Percentiles rank a stretch among this genome's conserved stretches.
Evolutionary conservation across 768 basidiomycete genomes (phyloP).

Genomic region (Hebeloma cylindrosporum): DNA sequence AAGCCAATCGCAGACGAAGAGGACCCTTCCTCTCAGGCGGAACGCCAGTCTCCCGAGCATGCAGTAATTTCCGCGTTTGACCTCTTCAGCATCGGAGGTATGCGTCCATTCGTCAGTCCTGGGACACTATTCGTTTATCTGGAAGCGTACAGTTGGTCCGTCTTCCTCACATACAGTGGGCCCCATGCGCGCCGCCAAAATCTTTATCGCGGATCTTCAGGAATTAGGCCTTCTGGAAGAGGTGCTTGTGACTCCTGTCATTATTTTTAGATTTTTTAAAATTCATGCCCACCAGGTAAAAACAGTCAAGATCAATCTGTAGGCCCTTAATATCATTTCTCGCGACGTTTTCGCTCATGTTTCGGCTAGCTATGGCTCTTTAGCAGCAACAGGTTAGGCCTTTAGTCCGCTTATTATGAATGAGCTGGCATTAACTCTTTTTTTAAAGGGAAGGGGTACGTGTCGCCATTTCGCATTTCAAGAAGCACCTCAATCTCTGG

Average conservation of each 20-base stretch:
- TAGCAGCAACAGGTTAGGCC: conserved; percentile 81
- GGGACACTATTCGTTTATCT: neutral
- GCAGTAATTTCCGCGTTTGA: conserved; percentile 95
- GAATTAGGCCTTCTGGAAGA: conserved; percentile 70
- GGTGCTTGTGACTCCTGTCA: too few relatives aligned
- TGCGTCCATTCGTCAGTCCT: conserved; percentile 27
- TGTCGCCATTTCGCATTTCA: conserved; percentile 5
- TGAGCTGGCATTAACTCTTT: neutral
- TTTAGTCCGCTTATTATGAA: conserved; percentile 1
- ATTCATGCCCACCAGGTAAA: conserved; percentile 49
- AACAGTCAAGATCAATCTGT: conserved; percentile 85
- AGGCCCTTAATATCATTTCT: conserved; percentile 28
- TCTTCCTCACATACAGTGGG: conserved; percentile 54
- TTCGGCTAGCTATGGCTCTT: conserved; percentile 72
- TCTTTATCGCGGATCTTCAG: conserved; percentile 76
- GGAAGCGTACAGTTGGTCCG: conserved; percentile 40
- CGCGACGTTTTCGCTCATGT: neutral
- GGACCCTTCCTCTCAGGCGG: conserved; percentile 1
- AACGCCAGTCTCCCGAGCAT: conserved; percentile 57
- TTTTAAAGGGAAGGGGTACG: conserved; percentile 71
- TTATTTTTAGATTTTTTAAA: neutral
- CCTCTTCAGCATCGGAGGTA: conserved; percentile 87
- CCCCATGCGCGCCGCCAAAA: conserved; percentile 86
- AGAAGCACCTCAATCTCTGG: conserved; percentile 3
- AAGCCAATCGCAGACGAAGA: conserved; percentile 12